Evolutionary conservation across 1,139 yeast species (phyloP).

Genomic region (Geotrichum candidum): DNA sequence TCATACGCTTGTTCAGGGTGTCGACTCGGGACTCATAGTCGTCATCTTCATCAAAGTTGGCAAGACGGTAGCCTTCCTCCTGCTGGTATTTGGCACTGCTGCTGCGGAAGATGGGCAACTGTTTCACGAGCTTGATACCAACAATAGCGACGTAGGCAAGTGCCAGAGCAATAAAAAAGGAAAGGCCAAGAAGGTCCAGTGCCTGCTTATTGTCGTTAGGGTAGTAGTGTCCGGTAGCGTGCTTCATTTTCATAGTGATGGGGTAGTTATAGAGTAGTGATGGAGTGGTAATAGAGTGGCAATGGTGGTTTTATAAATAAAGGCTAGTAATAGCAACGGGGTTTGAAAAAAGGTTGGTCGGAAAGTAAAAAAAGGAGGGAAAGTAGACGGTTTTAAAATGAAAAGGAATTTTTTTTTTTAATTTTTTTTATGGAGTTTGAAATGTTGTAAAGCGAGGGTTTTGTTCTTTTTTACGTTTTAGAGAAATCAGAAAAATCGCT

Average conservation of each 20-base stretch:
- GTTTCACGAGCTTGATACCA: neutral
- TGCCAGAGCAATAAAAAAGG: constrained; percentile 7
- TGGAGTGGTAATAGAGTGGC: too few species aligned
- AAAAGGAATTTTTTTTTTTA: neutral
- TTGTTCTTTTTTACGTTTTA: too few species aligned
- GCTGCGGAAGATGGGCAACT: neutral
- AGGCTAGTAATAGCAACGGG: too few species aligned
- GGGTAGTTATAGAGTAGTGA: too few species aligned
- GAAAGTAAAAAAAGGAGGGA: too few species aligned
- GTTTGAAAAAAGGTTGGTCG: too few species aligned
- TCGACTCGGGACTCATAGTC: neutral
- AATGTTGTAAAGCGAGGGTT: neutral
- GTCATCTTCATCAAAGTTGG: constrained; percentile 1
- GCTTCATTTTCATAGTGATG: neutral
- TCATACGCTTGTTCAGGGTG: neutral
- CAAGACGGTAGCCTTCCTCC: constrained; percentile 7
- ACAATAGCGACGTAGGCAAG: constrained; percentile 5
- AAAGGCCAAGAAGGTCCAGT: constrained; percentile 4
- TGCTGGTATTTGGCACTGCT: neutral
- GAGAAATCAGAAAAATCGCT: neutral
- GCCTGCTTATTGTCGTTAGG: constrained; percentile 9
- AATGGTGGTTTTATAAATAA: too few species aligned
- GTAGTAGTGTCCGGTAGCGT: constrained; percentile 1
- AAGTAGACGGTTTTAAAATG: too few species aligned
- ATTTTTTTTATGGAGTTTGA: neutral